Base-by-base conservation (phyloP, 805 yeast species). In the Metschnikowia matae region DNA sequence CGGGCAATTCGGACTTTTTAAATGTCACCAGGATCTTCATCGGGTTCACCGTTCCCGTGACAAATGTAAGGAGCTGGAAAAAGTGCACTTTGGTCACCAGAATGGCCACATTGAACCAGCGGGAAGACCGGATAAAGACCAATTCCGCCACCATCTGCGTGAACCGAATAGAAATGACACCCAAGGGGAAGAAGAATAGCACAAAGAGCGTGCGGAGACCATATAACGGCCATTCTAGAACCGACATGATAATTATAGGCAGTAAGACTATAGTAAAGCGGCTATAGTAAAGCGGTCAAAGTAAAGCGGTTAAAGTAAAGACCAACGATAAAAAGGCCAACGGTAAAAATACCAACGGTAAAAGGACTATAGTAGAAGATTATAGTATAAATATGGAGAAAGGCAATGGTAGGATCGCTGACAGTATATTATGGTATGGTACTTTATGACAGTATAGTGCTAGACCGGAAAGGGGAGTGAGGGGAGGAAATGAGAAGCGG, bases 71-170 rank as follows among this genome's bases (percentile, higher is more conserved):
- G 37, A 85, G 60, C 7, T 75, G 68, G 21, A 87, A 70, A 58
- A 87, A 87, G 26, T 76, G 74, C 33, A 67, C 69, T 64, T 86
- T 87, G 13, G 90, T 82, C 34, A 69, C 63, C 52, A 79, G 74
- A 38, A 84, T 59, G 51, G 77, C 57, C 3, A 70, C 70, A 52
- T 78, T 78, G 35, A 67, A 59, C 43, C 67, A 62, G 23, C 57
- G 58, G 1, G 72, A 65, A 40, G 70, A 64, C n/a, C 57, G 57
- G 11, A 53, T 39, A 37, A 74, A 69, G 7, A 74, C 14, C 1
- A 62, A 6, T 8, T 61, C 53, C 7, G 80, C 74, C 1, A 77
- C 43, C 2, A 63, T 42, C 60, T 85, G 89, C 4, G 80, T 67
- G 17, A 63, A 42, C 4, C 78, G 74, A 36, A 82, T 74, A 7